These are phyloP conservation scores for Comarum palustre DNA, from an alignment of 306 rosid species.

Conservation along the genomic window DNA sequence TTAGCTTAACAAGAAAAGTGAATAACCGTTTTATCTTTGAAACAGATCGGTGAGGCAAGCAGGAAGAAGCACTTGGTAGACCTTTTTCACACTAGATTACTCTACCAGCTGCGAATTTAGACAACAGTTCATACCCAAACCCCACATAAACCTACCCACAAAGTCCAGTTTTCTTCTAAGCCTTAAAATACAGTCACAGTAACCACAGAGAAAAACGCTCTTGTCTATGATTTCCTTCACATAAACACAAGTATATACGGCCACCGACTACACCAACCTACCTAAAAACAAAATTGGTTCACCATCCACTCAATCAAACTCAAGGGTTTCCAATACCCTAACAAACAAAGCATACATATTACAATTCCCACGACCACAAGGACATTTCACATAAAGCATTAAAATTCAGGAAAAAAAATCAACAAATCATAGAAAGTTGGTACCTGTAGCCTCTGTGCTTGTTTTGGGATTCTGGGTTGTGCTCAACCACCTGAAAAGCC, in stretches of 20 bases:
- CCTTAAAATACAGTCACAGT: neutral
- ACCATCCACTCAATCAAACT: neutral
- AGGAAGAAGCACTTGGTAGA: neutral
- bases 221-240: constrained; percentile 7
- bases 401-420: neutral
- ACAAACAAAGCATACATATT: neutral
- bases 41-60: neutral
- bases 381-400: neutral
- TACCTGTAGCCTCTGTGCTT: constrained; percentile 15
- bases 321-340: constrained; percentile 9
- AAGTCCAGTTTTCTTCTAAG: neutral
- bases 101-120: neutral
- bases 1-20: neutral
- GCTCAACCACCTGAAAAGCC: constrained; percentile 19
- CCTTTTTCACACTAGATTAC: neutral
- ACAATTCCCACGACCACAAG: constrained; percentile 5
- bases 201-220: neutral
- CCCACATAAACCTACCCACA: neutral
- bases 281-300: neutral
- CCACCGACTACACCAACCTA: neutral
- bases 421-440: neutral
- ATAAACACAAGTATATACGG: neutral
- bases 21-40: neutral
- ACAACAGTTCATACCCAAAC: neutral
- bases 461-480: constrained; percentile 7